Conservation (phyloP, 2,329 filamentous ascomycete genomes). For the Pseudovirgaria hyperparasitica region DNA sequence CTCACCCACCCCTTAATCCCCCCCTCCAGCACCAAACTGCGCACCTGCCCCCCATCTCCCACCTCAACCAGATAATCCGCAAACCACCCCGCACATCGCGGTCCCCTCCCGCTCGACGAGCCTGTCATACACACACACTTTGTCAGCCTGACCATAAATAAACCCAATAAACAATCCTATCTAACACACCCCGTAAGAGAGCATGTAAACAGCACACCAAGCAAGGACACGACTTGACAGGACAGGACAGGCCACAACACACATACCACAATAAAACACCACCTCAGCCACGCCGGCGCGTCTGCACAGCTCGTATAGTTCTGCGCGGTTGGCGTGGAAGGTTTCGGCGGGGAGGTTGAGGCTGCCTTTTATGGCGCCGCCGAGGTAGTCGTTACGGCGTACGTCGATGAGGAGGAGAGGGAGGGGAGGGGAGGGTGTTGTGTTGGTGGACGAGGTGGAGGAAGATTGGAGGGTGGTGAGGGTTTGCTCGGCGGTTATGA, state of each 20-base stretch:
- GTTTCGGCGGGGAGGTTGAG: conserved; percentile 35
- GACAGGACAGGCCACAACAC: background rate
- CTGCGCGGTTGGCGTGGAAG: conserved; percentile 32
- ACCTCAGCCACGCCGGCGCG: conserved; percentile 32
- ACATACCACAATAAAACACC: conserved; percentile 33
- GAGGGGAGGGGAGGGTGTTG: conserved; percentile 19
- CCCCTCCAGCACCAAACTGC: conserved; percentile 28
- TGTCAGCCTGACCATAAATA: background rate
- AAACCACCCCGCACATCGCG: conserved; percentile 24
- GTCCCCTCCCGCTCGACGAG: conserved; percentile 20
- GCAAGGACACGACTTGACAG: background rate
- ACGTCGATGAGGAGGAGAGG: conserved; percentile 31
- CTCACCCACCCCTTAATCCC: conserved; percentile 35
- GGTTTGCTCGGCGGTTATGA: too few species aligned
- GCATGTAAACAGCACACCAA: background rate
- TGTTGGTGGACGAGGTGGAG: background rate
- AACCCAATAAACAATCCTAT: background rate
- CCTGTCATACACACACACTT: conserved; percentile 10
- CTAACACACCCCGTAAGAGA: background rate
- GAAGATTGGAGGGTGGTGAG: conserved; percentile 5
- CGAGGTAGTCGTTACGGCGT: conserved; percentile 34
- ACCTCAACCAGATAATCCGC: conserved; percentile 20
- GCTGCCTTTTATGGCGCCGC: conserved; percentile 31
- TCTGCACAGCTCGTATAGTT: conserved; percentile 31
- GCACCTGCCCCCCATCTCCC: conserved; percentile 25